Evolutionary conservation across 2,329 filamentous ascomycete genomes (phyloP), one percentile per base, ranked within the genome.

Genomic region (Lachnellula arida): DNA sequence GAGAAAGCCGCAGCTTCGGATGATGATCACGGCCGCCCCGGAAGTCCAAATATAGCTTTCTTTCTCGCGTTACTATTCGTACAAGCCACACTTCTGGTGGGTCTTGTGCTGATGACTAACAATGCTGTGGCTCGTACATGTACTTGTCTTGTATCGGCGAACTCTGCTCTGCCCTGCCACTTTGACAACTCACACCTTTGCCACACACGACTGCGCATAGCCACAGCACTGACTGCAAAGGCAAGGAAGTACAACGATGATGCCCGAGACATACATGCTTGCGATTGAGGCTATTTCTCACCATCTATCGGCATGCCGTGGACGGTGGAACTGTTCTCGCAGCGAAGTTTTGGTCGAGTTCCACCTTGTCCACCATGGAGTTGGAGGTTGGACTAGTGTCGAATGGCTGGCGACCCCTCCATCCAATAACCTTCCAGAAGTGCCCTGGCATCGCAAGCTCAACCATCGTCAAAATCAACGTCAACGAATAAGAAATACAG

Each of bases 401-500:
- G 32, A 39, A 56, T 54, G 55, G 52, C 58, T 60, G 51, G 44
- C 22, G 12, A 12, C 17, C 46, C 32, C 4, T 11, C 40, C 40
- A 22, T 23, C 62, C 62, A 65, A 63, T 65, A 40, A 59, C 32
- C 25, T 9, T 6, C 40, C 58, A 56, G 56, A 65, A 59, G 58
- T 44, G 50, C 51, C 60, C 44, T 59, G 42, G n/a, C 43, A 53
- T 53, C 47, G 43, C 55, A 58, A 60, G 48, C 52, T 59, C 54
- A 49, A 52, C 42, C 56, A 54, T 57, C 53, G 58, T 55, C 54
- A 49, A 57, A 55, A 49, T 54, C 60, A 57, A 61, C 59, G 54
- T 59, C 59, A 49, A 61, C 61, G 60, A 67, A 65, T 65, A 51
- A 58, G 55, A 46, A 51, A 40, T 40, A 42, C 54, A 61, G 49